Base-by-base conservation (phyloP, 106 monocot genomes). In the Apostasia shenzhenica region DNA sequence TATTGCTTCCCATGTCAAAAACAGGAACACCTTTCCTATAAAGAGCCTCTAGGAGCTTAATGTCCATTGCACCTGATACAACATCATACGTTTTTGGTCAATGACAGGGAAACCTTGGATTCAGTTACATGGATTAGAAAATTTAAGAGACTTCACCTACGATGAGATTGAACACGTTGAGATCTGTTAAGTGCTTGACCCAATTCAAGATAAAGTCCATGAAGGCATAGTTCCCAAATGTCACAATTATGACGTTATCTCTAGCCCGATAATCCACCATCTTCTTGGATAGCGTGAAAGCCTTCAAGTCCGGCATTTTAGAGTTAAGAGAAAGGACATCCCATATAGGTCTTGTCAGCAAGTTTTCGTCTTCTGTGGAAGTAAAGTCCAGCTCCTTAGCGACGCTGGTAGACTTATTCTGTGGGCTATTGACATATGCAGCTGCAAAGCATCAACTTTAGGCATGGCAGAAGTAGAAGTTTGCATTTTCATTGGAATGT, bases 1-100 rank as follows among this genome's bases (percentile, higher is more conserved):
- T 92, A 57, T 87, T 78, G 49, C 92, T 92, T 8, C 81, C 89
- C 95, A 97, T 89, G 57, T 97, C 92, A 78, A 92, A 97, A 4
- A 92, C 95, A n/a, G 95, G 95, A 59, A 97, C 46, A 9, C 95
- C 95, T 81, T 84, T 92, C 84, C 86, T 86, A 70, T 97, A 97
- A 10, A 97, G 72, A 54, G 86, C 92, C 74, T 84, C 84, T 75
- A 97, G 61, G 52, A 97, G 75, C 52, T 89, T 86, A 48, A 51
- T 80, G 62, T 97, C 95, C 92, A 97, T 92, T 48, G 95, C 89
- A 80, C 95, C 94, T 75, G 49, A 26, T 2, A 48, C 26, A 3
- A 65, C 2, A 37, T 47, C 14, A 49, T 46, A 49, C 47, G 13
- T 4, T 26, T 13, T 46, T 1, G 14, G 6, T 65, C 26, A 65